These are phyloP conservation scores for Pisolithus thermaeus DNA, from an alignment of 1,284 basidiomycete species.

Conservation along the genomic window DNA sequence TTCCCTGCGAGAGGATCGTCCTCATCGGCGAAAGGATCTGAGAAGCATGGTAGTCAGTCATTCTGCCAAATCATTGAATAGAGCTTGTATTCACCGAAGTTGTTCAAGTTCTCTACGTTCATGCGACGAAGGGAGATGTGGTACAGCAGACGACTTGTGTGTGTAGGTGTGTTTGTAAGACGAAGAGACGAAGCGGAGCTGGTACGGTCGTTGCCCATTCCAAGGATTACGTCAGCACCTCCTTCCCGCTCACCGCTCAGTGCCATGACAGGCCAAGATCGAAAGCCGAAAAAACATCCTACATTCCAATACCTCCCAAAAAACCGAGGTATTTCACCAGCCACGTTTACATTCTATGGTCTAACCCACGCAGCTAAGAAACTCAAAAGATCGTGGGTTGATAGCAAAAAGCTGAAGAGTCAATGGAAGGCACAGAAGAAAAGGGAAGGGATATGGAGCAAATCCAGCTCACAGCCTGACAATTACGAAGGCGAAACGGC, in stretches of 20 bases:
- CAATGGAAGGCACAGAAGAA: constrained; percentile 75
- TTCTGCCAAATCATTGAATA: too few relatives aligned
- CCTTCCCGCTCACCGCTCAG: too few relatives aligned
- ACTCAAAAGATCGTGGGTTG: constrained; percentile 69
- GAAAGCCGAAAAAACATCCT: constrained; percentile 50
- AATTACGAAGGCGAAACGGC: too few relatives aligned
- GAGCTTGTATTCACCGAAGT: constrained; percentile 53
- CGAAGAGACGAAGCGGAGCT: too few relatives aligned
- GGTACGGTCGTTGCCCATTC: too few relatives aligned
- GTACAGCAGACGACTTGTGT: too few relatives aligned
- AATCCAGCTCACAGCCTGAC: constrained; percentile 1
- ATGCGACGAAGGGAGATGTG: constrained; percentile 58
- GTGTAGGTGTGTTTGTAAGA: too few relatives aligned
- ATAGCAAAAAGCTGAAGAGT: constrained; percentile 66
- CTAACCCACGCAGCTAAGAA: constrained; percentile 48
- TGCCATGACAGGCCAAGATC: constrained; percentile 14
- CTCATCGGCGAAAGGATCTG: constrained; percentile 94
- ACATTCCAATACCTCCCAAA: constrained; percentile 63
- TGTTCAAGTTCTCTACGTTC: constrained; percentile 86
- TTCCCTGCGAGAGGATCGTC: constrained; percentile 71
- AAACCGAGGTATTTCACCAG: constrained; percentile 45
- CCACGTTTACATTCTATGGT: background rate
- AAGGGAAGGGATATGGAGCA: constrained; percentile 41
- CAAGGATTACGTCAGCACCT: too few relatives aligned
- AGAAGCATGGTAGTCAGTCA: background rate